Conservation (phyloP, 1,139 yeast genomes). For the Tardiomyces blankii region DNA sequence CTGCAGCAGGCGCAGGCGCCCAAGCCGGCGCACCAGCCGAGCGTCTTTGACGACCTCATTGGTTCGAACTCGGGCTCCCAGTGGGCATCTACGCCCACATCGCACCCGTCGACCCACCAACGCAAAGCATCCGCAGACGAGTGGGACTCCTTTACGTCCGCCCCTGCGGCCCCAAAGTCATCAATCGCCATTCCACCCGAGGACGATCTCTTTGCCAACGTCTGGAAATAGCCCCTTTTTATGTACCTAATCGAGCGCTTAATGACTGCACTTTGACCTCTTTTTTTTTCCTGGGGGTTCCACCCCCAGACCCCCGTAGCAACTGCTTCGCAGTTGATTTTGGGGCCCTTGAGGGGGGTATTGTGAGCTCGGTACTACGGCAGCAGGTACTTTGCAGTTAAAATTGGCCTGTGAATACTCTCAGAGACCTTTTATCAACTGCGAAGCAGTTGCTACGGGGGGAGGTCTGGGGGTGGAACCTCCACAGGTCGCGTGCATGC, state of each 20-base stretch:
- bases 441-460: too few relatives aligned
- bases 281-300: too few relatives aligned
- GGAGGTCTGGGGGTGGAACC: too few relatives aligned
- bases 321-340: too few relatives aligned
- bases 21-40: not conserved
- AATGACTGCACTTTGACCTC: too few relatives aligned
- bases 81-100: not conserved
- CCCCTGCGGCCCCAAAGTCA: constrained; percentile 12
- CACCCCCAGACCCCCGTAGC: too few relatives aligned
- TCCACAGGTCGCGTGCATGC: too few relatives aligned
- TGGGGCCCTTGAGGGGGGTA: too few relatives aligned
- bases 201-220: constrained; percentile 59
- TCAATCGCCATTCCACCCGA: constrained; percentile 31
- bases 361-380: too few relatives aligned
- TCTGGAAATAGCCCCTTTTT: constrained; percentile 36
- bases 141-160: constrained; percentile 17
- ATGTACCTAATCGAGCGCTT: not conserved
- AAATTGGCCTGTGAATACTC: too few relatives aligned
- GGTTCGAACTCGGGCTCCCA: not conserved
- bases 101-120: not conserved
- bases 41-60: not conserved
- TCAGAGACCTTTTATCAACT: too few relatives aligned
- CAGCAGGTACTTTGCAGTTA: too few relatives aligned
- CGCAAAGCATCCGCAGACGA: constrained; percentile 11
- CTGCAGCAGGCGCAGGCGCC: not conserved